phyloP scores from a whole-genome alignment of 805 yeast species.

The Cyberlindnera xishuangbannaensis region DNA sequence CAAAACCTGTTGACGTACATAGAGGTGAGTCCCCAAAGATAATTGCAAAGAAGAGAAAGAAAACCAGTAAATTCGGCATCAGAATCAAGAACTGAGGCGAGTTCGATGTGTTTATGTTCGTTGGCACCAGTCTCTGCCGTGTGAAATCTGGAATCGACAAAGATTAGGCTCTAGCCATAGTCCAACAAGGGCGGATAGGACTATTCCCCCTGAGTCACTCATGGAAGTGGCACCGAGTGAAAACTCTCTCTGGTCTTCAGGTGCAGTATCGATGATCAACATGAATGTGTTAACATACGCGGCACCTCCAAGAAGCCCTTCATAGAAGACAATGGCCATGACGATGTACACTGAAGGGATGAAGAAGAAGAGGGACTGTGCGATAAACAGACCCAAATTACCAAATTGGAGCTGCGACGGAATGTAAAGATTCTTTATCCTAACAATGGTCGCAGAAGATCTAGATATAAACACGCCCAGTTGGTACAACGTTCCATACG shows the following conservation, averaged over 20 bases:
- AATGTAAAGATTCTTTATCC: slow-evolving; percentile 52
- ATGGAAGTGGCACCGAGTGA: slow-evolving; percentile 80
- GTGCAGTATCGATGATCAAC: slow-evolving; percentile 58
- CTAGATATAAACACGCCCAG: slow-evolving; percentile 89
- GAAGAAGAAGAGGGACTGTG: slow-evolving; percentile 58
- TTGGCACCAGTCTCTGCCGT: slow-evolving; percentile 82
- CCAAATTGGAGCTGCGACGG: slow-evolving; percentile 62
- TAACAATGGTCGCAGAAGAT: slow-evolving; percentile 64
- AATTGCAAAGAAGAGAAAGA: slow-evolving; percentile 15
- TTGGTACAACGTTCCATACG: slow-evolving; percentile 86
- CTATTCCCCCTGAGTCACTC: slow-evolving; percentile 81
- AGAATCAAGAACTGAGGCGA: slow-evolving; percentile 8
- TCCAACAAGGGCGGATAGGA: slow-evolving; percentile 72
- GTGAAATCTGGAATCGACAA: slow-evolving; percentile 62
- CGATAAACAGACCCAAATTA: slow-evolving; percentile 52
- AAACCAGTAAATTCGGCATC: slow-evolving; percentile 15
- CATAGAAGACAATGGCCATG: slow-evolving; percentile 67
- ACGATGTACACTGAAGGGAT: slow-evolving; percentile 58
- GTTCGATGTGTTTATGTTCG: slow-evolving; percentile 26
- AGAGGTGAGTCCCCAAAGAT: too few relatives aligned
- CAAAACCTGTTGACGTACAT: too few relatives aligned
- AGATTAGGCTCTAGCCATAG: slow-evolving; percentile 67
- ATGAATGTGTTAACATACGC: slow-evolving; percentile 86
- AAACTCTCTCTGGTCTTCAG: slow-evolving; percentile 57
- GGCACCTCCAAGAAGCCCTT: slow-evolving; percentile 87